These are phyloP conservation scores for Prunus kanzakura DNA, from an alignment of 306 rosid genomes.

Conservation along the genomic window DNA sequence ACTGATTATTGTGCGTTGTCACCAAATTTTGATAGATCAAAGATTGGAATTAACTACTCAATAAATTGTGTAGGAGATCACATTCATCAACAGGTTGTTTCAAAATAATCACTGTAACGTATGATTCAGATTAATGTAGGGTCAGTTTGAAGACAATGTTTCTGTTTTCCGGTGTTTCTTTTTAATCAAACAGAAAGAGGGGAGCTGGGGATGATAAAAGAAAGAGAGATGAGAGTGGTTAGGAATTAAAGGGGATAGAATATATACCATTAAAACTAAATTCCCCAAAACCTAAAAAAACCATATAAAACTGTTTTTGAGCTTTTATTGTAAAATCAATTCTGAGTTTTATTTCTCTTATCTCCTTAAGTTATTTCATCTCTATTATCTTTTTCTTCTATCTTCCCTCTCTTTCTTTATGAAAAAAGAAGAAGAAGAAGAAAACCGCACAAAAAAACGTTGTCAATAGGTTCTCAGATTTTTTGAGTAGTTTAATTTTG, in stretches of 20 bases:
- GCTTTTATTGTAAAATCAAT: too few relatives aligned
- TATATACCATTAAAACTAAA: too few relatives aligned
- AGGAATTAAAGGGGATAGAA: too few relatives aligned
- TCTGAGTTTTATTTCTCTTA: background rate
- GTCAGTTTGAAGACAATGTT: background rate
- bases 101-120: too few relatives aligned
- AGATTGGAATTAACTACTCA: too few relatives aligned
- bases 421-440: too few relatives aligned
- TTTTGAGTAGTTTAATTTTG: background rate
- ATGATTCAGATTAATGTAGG: too few relatives aligned
- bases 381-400: background rate
- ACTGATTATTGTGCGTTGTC: background rate
- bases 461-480: background rate
- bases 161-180: background rate
- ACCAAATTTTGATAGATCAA: background rate
- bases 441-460: too few relatives aligned
- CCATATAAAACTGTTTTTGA: background rate
- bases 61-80: too few relatives aligned
- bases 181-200: background rate
- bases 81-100: too few relatives aligned
- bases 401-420: background rate
- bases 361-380: background rate
- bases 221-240: background rate
- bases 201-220: background rate
- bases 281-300: background rate